Percentiles rank a stretch among this genome's conserved stretches.
phyloP scores from a whole-genome alignment of 768 basidiomycete genomes.

The Suillus subaureus region DNA sequence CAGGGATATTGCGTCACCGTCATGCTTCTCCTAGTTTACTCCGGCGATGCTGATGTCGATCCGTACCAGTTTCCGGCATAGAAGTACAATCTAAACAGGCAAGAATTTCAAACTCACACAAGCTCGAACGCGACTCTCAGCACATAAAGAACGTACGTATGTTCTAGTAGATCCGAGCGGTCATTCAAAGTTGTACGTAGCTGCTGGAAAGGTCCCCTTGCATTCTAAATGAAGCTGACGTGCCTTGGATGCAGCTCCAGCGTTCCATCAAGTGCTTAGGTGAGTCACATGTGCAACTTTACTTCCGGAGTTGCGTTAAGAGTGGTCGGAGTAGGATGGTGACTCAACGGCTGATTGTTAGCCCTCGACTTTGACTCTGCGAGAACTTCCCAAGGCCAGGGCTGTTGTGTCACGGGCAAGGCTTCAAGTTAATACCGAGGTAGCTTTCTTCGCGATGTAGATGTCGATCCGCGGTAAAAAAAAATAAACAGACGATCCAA shows the following conservation, averaged over 20 bases:
- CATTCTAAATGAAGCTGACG: constrained; percentile 15
- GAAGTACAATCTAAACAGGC: not conserved
- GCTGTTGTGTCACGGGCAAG: constrained; percentile 68
- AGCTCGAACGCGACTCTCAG: constrained; percentile 37
- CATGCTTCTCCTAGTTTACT: not conserved
- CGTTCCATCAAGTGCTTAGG: constrained; percentile 52
- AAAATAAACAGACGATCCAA: not conserved
- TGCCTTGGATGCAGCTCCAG: constrained; percentile 81
- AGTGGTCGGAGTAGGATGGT: constrained; percentile 76
- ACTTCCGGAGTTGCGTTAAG: constrained; percentile 67
- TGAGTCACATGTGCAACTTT: constrained; percentile 40
- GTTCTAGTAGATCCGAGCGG: constrained; percentile 40
- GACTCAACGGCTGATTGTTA: constrained; percentile 47
- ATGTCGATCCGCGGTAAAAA: not conserved
- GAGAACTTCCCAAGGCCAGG: constrained; percentile 39
- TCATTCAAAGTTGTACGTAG: constrained; percentile 3
- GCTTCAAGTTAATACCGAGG: constrained; percentile 63
- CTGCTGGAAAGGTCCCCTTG: not conserved
- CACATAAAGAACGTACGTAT: constrained; percentile 59
- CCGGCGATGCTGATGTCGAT: not conserved
- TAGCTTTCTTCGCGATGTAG: constrained; percentile 60
- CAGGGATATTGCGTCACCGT: not conserved
- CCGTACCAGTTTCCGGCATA: not conserved
- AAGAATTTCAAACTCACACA: not conserved
- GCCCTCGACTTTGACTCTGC: not conserved